A percentile compares a stretch with the other conserved stretches of the same genome.
phyloP scores from a whole-genome alignment of 73 alveolate species.

The Stentor coeruleus region DNA sequence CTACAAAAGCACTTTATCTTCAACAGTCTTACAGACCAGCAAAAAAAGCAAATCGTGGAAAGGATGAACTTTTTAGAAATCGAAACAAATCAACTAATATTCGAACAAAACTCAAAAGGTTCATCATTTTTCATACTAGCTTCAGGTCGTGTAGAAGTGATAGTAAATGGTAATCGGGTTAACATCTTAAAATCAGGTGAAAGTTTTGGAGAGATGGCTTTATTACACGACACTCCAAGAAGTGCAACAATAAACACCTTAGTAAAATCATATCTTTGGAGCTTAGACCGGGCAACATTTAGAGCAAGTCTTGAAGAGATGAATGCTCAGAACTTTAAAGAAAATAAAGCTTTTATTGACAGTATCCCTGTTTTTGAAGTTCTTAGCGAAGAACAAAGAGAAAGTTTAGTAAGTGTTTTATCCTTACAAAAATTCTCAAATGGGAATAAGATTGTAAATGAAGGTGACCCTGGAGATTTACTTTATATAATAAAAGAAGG shows the following conservation, averaged over 20 bases:
- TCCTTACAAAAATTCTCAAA: neutral
- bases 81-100: neutral
- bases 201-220: constrained; percentile 9
- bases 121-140: neutral
- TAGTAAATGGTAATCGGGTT: neutral
- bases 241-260: neutral
- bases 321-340: neutral
- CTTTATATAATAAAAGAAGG: constrained; percentile 48
- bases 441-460: constrained; percentile 44
- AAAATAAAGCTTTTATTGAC: neutral
- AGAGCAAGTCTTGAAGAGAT: neutral
- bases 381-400: neutral
- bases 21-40: neutral
- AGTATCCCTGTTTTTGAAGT: neutral
- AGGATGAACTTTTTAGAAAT: neutral
- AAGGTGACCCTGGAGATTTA: constrained; percentile 54
- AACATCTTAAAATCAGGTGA: neutral
- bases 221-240: neutral
- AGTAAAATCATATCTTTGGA: neutral
- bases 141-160: neutral
- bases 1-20: neutral
- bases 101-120: neutral
- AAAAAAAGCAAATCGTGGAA: neutral
- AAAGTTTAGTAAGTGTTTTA: neutral
- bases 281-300: neutral